These are phyloP conservation scores for Podila minutissima DNA, from an alignment of 192 early-diverging fungal genomes.

Conservation along the genomic window DNA sequence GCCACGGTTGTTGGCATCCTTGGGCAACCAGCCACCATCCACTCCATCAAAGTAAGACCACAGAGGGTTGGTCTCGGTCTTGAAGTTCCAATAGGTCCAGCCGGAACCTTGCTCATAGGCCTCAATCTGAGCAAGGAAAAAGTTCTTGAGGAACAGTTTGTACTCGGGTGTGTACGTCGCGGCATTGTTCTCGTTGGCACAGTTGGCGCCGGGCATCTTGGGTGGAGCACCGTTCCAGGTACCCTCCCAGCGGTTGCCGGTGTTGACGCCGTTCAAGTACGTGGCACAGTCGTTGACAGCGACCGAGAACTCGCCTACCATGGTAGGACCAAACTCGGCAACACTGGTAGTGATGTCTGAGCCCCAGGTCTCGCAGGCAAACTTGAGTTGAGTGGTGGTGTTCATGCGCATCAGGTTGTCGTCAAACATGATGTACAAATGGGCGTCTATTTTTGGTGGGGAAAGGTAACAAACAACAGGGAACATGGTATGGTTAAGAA, in stretches of 20 bases:
- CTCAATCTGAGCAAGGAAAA: slow-evolving; percentile 69
- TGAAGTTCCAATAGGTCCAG: slow-evolving; percentile 82
- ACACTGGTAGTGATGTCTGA: slow-evolving; percentile 10
- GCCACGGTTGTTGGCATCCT: slow-evolving; percentile 54
- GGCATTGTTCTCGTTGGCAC: slow-evolving; percentile 57
- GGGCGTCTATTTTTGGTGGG: slow-evolving; percentile 45
- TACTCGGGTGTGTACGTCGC: slow-evolving; percentile 56
- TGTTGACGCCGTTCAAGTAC: slow-evolving; percentile 74
- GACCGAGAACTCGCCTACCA: slow-evolving; percentile 78
- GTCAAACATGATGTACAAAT: slow-evolving; percentile 59
- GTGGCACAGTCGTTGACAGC: slow-evolving; percentile 80
- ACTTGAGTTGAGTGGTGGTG: slow-evolving; percentile 26
- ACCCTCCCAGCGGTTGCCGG: slow-evolving; percentile 70
- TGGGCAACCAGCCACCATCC: slow-evolving; percentile 72
- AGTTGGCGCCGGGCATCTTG: slow-evolving; percentile 63
- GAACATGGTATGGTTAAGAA: not conserved
- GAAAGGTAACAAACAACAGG: too few relatives aligned
- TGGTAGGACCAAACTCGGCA: slow-evolving; percentile 61
- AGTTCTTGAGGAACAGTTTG: slow-evolving; percentile 57
- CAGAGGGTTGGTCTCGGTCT: slow-evolving; percentile 74
- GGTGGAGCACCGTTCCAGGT: slow-evolving; percentile 52
- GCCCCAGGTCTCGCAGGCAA: slow-evolving; percentile 41
- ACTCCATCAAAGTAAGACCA: slow-evolving; percentile 78
- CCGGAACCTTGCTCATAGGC: slow-evolving; percentile 69
- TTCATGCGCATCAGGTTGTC: slow-evolving; percentile 42